Percentiles rank a stretch among this genome's conserved stretches.
phyloP scores from a whole-genome alignment of 2,329 filamentous ascomycete genomes.

The Penicillium polonicum region DNA sequence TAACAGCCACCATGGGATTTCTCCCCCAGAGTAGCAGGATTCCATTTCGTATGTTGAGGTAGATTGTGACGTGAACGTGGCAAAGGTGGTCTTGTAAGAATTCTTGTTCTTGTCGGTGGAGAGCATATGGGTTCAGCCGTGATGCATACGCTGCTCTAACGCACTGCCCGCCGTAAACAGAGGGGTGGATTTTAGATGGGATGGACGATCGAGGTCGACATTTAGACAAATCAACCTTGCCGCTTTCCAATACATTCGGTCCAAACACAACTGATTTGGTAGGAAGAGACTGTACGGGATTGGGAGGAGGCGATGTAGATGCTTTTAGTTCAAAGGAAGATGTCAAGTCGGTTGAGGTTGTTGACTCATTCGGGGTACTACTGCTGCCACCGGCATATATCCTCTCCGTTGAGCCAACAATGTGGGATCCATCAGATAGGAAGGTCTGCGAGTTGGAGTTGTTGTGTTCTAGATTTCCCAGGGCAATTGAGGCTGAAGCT shows the following conservation, averaged over 20 bases:
- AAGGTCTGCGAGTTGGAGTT: not conserved
- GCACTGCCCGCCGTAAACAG: conserved; percentile 87
- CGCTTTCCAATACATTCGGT: conserved; percentile 25
- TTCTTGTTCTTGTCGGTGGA: conserved; percentile 81
- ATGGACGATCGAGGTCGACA: conserved; percentile 79
- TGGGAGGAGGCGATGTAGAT: conserved; percentile 28
- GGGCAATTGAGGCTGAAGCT: conserved; percentile 1
- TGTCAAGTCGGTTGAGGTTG: conserved; percentile 27
- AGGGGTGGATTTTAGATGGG: conserved; percentile 67
- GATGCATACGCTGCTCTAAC: conserved; percentile 86
- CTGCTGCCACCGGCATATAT: conserved; percentile 19
- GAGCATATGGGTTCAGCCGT: conserved; percentile 80
- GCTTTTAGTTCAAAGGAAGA: conserved; percentile 26
- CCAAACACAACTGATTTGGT: conserved; percentile 18
- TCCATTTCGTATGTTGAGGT: conserved; percentile 92
- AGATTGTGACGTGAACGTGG: conserved; percentile 85
- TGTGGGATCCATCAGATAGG: conserved; percentile 4
- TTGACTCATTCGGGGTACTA: conserved; percentile 29
- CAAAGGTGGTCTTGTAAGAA: conserved; percentile 80
- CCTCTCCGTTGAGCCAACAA: conserved; percentile 2
- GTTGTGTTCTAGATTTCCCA: not conserved
- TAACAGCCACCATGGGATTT: conserved; percentile 80
- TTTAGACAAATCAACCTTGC: conserved; percentile 42
- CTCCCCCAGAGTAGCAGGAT: conserved; percentile 87
- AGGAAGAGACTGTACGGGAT: conserved; percentile 14